Evolutionary conservation across 1,284 basidiomycete genomes (phyloP), one percentile per base, ranked within the genome.

Genomic region (Heterobasidion occidentale): DNA sequence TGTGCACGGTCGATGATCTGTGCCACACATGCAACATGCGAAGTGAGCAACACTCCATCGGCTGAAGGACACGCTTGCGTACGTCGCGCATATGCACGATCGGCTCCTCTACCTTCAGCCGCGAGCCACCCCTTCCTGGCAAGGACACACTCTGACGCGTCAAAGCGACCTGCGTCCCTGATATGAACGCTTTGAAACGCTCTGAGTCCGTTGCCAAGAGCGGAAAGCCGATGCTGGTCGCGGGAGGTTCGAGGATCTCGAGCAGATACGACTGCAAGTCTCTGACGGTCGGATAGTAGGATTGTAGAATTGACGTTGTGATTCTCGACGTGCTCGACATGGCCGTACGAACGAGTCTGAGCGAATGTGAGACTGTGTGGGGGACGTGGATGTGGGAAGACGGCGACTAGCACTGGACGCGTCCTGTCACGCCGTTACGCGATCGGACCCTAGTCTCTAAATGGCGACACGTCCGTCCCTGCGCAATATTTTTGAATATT

Each of bases 1-100:
- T 86, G 84, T 2, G 79, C 82, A 56, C 73, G 74, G 47, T 84
- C 81, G 47, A 88, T 74, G 7, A 88, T 63, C 86, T 88, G 36
- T 35, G 49, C 38, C 15, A 12, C n/a, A 3, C 3, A n/a, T 17
- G 15, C 54, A 17, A 46, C 7, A 51, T n/a, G 20, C 27, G 34
- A 38, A 27, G 14, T 35, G 5, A 50, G 27, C 14, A 48, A 35
- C 47, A 27, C 27, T 27, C 27, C 27, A 6, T 27, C 27, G 27
- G 27, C 27, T 27, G 4, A 6, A 27, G 27, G 5, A 27, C 4
- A 27, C 27, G 17, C 7, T 20, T 36, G 56, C 75, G 59, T 61
- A 86, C 85, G 53, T 85, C 80, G 52, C 72, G 72, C 75, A 88
- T 83, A 56, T 75, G 71, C 44, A 74, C 71, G 68, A 78, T 72